These are phyloP conservation scores for Trametes elegans DNA, from an alignment of 768 basidiomycete genomes.

Conservation along the genomic window DNA sequence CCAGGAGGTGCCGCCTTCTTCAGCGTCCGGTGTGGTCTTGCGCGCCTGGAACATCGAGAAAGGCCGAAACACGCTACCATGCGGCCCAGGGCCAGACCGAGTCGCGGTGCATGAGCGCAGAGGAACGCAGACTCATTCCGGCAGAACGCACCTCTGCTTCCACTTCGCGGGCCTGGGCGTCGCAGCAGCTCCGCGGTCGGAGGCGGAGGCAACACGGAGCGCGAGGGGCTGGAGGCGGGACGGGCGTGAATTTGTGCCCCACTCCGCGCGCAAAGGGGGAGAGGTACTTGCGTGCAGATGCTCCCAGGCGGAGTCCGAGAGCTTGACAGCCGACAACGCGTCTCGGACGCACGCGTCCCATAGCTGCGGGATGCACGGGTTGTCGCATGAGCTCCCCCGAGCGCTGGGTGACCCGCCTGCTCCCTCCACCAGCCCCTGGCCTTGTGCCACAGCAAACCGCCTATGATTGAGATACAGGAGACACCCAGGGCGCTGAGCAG, in stretches of 20 bases:
- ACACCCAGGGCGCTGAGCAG: slow-evolving; percentile 16
- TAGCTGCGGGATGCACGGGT: neutral
- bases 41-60: neutral
- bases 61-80: neutral
- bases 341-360: slow-evolving; percentile 10
- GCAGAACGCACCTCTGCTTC: slow-evolving; percentile 10
- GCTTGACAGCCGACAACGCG: neutral
- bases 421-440: neutral
- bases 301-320: slow-evolving; percentile 12
- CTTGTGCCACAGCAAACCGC: slow-evolving; percentile 10
- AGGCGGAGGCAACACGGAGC: slow-evolving; percentile 7
- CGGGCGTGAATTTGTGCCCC: neutral
- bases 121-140: neutral
- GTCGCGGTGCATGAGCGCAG: no score
- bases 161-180: slow-evolving; percentile 2
- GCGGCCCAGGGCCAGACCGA: neutral
- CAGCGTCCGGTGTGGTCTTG: neutral
- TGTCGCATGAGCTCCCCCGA: neutral
- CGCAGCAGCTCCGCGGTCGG: neutral
- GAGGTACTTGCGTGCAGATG: slow-evolving; percentile 14
- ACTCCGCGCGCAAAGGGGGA: neutral
- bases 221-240: slow-evolving; percentile 10
- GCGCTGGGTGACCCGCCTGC: neutral
- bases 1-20: neutral
- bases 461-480: slow-evolving; percentile 1